phyloP scores from a whole-genome alignment of 2,329 filamentous ascomycete genomes.

The Dothideomycetes sp. region DNA sequence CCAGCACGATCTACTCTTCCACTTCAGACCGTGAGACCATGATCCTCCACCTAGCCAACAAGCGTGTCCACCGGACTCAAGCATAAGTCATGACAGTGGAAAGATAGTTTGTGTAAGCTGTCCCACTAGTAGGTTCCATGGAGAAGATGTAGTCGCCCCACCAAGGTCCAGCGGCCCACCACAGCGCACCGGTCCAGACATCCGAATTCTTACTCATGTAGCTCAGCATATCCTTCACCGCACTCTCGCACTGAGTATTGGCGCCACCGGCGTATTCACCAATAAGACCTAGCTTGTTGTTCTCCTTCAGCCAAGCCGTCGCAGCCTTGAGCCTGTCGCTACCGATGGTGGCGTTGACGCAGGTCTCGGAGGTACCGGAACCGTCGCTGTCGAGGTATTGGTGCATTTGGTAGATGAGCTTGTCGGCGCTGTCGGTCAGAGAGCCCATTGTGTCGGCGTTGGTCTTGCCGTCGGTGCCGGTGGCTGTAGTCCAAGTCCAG shows the following conservation, averaged over 20 bases:
- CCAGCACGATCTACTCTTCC: no score
- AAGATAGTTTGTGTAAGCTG: conserved; percentile 25
- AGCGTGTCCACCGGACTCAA: no score
- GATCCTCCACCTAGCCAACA: no score
- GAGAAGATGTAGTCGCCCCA: conserved; percentile 22
- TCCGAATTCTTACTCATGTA: conserved; percentile 38
- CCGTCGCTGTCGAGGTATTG: conserved; percentile 50
- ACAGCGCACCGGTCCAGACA: conserved; percentile 43
- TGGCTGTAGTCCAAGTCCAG: conserved; percentile 38
- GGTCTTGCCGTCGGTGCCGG: conserved; percentile 28
- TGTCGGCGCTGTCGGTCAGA: conserved; percentile 38
- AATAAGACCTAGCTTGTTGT: conserved; percentile 41
- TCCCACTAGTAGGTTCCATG: conserved; percentile 38
- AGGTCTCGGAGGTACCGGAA: conserved; percentile 39
- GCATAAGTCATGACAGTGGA: conserved; percentile 2
- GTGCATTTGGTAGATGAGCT: conserved; percentile 51
- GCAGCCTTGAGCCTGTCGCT: conserved; percentile 39
- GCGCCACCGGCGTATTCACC: conserved; percentile 45
- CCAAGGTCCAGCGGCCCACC: conserved; percentile 47
- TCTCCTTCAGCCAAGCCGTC: conserved; percentile 43
- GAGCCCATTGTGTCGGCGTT: conserved; percentile 33
- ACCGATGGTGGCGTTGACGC: conserved; percentile 44
- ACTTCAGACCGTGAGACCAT: no score
- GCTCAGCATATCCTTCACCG: conserved; percentile 38
- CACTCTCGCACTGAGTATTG: conserved; percentile 38